Conservation (phyloP, 225 moss, liverwort and hornwort species). For the Antitrichia curtipendula region DNA sequence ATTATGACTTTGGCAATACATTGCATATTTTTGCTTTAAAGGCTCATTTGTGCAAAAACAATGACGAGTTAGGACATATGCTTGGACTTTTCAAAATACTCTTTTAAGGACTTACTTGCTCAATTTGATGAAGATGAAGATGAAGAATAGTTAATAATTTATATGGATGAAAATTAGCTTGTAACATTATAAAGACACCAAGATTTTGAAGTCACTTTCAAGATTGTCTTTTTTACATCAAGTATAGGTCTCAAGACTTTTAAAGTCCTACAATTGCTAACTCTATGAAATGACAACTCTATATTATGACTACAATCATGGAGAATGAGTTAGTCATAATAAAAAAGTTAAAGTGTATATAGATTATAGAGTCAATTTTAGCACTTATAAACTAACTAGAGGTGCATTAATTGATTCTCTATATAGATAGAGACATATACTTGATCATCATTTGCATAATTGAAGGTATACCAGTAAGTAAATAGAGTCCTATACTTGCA, state of each 20-base stretch:
- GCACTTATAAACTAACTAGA: neutral
- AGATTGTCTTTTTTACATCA: neutral
- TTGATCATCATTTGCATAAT: no score
- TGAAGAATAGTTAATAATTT: neutral
- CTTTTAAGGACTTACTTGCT: accelerated
- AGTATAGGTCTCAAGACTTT: no score
- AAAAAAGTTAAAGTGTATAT: accelerated
- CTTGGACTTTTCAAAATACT: neutral
- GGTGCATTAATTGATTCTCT: no score
- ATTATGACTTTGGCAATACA: neutral
- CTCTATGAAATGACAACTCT: neutral
- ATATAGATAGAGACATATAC: no score
- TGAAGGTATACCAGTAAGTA: no score
- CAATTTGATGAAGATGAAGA: neutral
- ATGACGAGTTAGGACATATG: accelerated
- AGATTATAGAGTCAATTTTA: neutral
- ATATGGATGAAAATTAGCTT: neutral
- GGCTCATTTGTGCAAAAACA: neutral
- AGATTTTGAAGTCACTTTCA: neutral
- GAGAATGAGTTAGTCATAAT: neutral
- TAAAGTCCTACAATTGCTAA: neutral
- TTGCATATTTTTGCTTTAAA: neutral
- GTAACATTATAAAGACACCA: neutral
- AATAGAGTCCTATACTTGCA: no score
- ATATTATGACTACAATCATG: no score